These are phyloP conservation scores for Alternaria arborescens DNA, from an alignment of 2,329 filamentous ascomycete species.

Conservation along the genomic window DNA sequence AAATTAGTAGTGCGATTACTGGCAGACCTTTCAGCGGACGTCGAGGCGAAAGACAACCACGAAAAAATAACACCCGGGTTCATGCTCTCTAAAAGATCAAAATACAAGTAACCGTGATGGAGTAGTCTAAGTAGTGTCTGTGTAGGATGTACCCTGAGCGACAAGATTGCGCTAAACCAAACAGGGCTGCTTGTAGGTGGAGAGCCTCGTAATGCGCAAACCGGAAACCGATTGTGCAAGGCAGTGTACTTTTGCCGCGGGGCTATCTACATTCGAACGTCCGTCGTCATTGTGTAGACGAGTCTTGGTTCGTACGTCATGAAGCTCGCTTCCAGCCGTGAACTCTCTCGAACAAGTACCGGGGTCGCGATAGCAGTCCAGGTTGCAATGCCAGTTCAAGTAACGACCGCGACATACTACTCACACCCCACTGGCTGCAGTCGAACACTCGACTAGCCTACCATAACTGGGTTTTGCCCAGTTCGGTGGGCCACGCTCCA, in stretches of 20 bases:
- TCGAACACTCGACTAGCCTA: background rate
- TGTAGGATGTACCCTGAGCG: too few species aligned
- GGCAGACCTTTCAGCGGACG: too few species aligned
- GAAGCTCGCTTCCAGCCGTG: slow-evolving; percentile 2
- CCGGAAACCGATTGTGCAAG: background rate
- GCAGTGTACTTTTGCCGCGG: background rate
- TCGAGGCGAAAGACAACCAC: too few species aligned
- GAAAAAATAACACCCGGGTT: too few species aligned
- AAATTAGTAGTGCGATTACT: too few species aligned
- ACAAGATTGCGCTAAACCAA: too few species aligned
- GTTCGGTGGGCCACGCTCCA: background rate
- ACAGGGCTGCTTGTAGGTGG: too few species aligned
- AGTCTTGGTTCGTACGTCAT: slow-evolving; percentile 9
- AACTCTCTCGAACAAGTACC: background rate
- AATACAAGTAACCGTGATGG: too few species aligned
- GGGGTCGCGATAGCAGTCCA: background rate
- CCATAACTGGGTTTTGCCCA: background rate
- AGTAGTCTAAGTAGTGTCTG: too few species aligned
- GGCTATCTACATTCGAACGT: background rate
- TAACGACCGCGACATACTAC: background rate
- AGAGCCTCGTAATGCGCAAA: too few species aligned
- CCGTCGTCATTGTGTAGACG: background rate
- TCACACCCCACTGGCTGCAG: background rate
- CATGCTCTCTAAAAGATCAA: too few species aligned
- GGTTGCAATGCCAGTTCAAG: too few species aligned